These are phyloP conservation scores for Lasiodiplodia sp. DNA, from an alignment of 2,329 filamentous ascomycete genomes.

Conservation along the genomic window DNA sequence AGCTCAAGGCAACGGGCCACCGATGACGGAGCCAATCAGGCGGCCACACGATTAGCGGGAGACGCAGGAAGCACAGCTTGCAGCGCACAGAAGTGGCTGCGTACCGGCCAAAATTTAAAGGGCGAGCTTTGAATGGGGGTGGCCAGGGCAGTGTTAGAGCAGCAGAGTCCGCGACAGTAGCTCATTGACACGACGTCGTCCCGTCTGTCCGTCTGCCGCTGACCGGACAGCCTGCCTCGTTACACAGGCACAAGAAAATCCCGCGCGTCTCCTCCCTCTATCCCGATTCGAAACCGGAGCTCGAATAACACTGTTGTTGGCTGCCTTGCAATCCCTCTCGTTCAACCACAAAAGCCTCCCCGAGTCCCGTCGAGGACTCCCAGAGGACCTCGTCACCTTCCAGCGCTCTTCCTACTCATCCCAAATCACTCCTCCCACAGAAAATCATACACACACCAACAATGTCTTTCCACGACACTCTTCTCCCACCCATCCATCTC, in stretches of 20 bases:
- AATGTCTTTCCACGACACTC: background rate
- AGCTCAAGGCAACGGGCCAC: constrained; percentile 5
- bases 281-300: background rate
- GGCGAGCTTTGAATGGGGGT: background rate
- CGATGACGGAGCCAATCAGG: constrained; percentile 8
- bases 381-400: background rate
- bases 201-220: background rate
- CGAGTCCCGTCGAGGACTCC: background rate
- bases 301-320: background rate
- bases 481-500: background rate
- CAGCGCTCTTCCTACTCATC: background rate
- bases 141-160: background rate
- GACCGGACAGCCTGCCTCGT: background rate
- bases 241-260: background rate
- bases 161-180: background rate
- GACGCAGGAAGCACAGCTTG: constrained; percentile 8
- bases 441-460: background rate
- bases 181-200: background rate
- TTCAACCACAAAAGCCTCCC: constrained; percentile 2
- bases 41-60: constrained; percentile 23
- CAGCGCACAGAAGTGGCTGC: constrained; percentile 7
- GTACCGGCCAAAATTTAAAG: background rate
- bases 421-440: background rate
- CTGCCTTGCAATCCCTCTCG: background rate
- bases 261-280: too few relatives aligned